phyloP scores from a whole-genome alignment of 768 basidiomycete genomes.

The Podaxis sp. region DNA sequence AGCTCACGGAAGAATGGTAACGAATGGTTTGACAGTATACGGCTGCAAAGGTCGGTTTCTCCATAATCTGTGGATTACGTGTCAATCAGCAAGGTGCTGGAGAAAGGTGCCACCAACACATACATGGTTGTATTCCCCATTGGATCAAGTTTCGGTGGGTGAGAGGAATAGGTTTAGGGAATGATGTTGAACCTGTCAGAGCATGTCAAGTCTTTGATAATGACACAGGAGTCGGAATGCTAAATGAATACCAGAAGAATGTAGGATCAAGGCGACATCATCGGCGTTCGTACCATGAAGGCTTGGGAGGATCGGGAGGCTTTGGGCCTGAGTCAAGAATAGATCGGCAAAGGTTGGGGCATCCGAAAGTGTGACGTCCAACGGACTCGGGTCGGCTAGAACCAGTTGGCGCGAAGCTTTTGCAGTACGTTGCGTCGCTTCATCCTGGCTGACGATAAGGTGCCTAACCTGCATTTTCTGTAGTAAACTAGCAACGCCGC shows the following conservation, averaged over 20 bases:
- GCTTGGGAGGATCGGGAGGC: neutral
- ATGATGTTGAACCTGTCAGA: slow-evolving; percentile 25
- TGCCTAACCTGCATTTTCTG: slow-evolving; percentile 22
- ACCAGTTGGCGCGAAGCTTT: slow-evolving; percentile 16
- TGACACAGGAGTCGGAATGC: neutral
- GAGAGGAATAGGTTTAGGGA: slow-evolving; percentile 25
- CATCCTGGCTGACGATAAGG: slow-evolving; percentile 26
- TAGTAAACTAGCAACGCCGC: slow-evolving; percentile 46
- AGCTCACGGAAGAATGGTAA: slow-evolving; percentile 24
- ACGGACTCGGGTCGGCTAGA: neutral
- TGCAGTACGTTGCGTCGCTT: slow-evolving; percentile 20
- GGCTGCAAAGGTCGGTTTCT: slow-evolving; percentile 25
- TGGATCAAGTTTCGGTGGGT: slow-evolving; percentile 19
- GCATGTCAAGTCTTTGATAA: neutral
- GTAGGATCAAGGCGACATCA: slow-evolving; percentile 18
- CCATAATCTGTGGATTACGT: slow-evolving; percentile 20
- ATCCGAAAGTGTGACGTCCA: slow-evolving; percentile 1
- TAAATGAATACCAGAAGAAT: slow-evolving; percentile 24
- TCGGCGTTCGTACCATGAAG: neutral
- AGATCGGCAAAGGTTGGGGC: slow-evolving; percentile 12
- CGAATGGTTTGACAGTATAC: slow-evolving; percentile 21
- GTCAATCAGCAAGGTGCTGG: neutral
- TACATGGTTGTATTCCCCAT: slow-evolving; percentile 21
- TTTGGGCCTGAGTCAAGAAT: neutral
- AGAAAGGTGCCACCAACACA: neutral